These are phyloP conservation scores for Cyclanthera cordifolia DNA, from an alignment of 306 rosid species.

Conservation along the genomic window DNA sequence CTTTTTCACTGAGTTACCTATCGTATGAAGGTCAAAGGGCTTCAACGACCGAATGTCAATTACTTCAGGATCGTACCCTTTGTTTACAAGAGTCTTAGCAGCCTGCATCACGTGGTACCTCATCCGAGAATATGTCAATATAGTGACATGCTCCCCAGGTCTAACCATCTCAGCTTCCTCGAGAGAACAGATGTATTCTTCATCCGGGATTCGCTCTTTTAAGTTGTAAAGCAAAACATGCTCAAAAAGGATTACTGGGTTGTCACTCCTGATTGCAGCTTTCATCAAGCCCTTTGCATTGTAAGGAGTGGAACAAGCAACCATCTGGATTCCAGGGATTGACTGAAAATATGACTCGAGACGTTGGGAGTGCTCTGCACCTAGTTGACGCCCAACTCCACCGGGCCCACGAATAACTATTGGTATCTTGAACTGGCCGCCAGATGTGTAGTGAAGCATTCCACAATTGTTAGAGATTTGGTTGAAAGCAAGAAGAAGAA, in stretches of 20 bases:
- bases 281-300: conserved; percentile 93
- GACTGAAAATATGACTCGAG: conserved; percentile 86
- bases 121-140: conserved; percentile 85
- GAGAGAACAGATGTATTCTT: conserved; percentile 75
- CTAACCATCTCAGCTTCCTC: conserved; percentile 97
- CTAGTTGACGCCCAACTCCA: conserved; percentile 90
- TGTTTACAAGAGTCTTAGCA: conserved; percentile 85
- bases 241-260: conserved; percentile 92
- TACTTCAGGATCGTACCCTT: conserved; percentile 90
- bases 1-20: conserved; percentile 82
- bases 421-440: conserved; percentile 89
- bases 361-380: conserved; percentile 84
- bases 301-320: conserved; percentile 89
- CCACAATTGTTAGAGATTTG: conserved; percentile 94
- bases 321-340: conserved; percentile 93
- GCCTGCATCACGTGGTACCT: conserved; percentile 99
- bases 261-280: conserved; percentile 90
- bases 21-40: conserved; percentile 82
- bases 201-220: conserved; percentile 92
- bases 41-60: conserved; percentile 90
- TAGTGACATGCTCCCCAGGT: conserved; percentile 86
- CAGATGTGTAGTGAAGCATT: conserved; percentile 94
- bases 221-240: conserved; percentile 89
- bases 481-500: conserved; percentile 88
- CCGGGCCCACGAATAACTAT: conserved; percentile 91